These are phyloP conservation scores for Sporothrix phasma DNA, from an alignment of 2,329 filamentous ascomycete species.

Conservation along the genomic window DNA sequence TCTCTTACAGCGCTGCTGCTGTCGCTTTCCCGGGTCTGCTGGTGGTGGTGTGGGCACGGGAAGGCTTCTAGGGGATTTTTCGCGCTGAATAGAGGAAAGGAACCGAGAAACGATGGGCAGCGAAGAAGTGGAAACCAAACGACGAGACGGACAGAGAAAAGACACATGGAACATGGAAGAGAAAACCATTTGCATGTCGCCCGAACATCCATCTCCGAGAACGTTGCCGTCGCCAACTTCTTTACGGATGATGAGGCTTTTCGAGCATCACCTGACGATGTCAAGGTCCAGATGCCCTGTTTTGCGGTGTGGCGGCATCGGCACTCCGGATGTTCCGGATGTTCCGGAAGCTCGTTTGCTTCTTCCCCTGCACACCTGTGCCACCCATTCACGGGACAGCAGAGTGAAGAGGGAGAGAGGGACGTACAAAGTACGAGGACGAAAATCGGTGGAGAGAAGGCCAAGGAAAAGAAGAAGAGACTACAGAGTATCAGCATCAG, in stretches of 20 bases:
- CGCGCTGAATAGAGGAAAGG: neutral
- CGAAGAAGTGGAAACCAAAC: neutral
- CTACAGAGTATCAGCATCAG: too few relatives aligned
- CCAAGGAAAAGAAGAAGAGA: neutral
- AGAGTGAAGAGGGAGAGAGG: neutral
- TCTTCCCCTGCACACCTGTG: neutral
- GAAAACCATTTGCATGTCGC: neutral
- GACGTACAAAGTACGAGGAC: neutral
- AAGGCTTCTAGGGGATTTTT: neutral
- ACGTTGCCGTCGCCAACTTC: neutral
- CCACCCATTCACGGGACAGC: neutral
- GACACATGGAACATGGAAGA: neutral
- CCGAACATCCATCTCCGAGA: too few relatives aligned
- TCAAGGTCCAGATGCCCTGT: neutral
- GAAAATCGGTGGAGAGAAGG: too few relatives aligned
- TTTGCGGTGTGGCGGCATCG: neutral
- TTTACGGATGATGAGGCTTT: neutral
- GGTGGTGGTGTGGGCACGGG: slow-evolving; percentile 5
- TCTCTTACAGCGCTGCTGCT: neutral
- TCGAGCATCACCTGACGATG: slow-evolving; percentile 1
- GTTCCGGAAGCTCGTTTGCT: neutral
- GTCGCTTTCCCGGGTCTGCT: neutral
- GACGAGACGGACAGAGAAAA: neutral
- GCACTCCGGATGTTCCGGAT: neutral
- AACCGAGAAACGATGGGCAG: neutral